Evolutionary conservation across 495 filamentous ascomycete genomes (phyloP).

Genomic region (Filosporella fistucella): DNA sequence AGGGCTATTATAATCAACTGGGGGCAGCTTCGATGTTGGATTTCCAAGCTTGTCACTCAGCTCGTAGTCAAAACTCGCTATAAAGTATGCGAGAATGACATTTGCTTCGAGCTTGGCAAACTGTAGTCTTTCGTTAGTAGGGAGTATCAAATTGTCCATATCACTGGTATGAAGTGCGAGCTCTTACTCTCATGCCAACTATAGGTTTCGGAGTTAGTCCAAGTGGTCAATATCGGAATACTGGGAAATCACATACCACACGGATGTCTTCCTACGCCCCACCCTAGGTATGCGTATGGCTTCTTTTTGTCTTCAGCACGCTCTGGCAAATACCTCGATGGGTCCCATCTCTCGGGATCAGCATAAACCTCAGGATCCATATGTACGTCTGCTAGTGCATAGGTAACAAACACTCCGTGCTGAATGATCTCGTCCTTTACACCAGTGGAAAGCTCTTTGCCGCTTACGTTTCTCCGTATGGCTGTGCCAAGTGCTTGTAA

Average conservation of each 20-base stretch:
- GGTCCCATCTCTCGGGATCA: constrained; percentile 38
- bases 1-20: constrained; percentile 5
- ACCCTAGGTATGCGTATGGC: constrained; percentile 34
- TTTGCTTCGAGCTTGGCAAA: constrained; percentile 45
- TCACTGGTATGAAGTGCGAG: constrained; percentile 1
- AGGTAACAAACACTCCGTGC: constrained; percentile 31
- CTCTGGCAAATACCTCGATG: constrained; percentile 35
- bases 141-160: neutral
- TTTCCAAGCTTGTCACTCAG: constrained; percentile 23
- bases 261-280: constrained; percentile 40
- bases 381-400: constrained; percentile 32
- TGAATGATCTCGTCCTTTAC: constrained; percentile 39
- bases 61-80: constrained; percentile 30
- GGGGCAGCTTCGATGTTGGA: neutral
- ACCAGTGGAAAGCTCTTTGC: constrained; percentile 30
- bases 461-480: constrained; percentile 34
- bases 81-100: constrained; percentile 37
- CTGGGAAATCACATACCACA: constrained; percentile 23
- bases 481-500: constrained; percentile 26
- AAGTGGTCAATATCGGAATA: neutral
- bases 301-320: constrained; percentile 39
- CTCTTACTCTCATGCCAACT: constrained; percentile 33
- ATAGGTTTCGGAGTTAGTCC: neutral
- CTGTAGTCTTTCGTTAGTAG: constrained; percentile 19
- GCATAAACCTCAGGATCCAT: constrained; percentile 37